Percentiles rank a stretch among this genome's conserved stretches.
These are phyloP conservation scores for Thymus quinquecostatus DNA, from an alignment of 257 asterid genomes.

Conservation along the genomic window DNA sequence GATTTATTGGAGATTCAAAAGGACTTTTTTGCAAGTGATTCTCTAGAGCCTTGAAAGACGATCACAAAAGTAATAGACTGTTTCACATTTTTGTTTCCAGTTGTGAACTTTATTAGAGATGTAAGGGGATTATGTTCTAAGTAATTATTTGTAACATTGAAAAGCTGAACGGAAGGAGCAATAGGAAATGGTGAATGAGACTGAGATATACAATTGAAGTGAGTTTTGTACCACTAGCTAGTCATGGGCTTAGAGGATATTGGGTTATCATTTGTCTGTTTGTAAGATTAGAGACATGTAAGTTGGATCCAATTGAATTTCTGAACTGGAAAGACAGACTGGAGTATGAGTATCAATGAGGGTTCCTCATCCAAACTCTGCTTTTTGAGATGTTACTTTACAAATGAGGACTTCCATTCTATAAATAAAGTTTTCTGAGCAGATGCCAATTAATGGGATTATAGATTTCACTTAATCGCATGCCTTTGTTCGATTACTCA, in stretches of 20 bases:
- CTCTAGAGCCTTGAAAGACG: conserved; percentile 5
- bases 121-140: background rate
- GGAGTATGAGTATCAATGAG: background rate
- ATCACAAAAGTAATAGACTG: background rate
- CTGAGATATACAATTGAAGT: too few species aligned
- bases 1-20: background rate
- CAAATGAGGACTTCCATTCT: background rate
- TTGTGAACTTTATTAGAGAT: conserved; percentile 3
- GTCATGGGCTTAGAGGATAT: too few species aligned
- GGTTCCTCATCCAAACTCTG: background rate
- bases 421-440: background rate
- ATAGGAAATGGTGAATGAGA: background rate
- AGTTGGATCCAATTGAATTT: background rate
- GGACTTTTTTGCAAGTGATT: background rate
- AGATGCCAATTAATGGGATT: background rate
- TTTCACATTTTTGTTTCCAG: background rate
- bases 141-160: background rate
- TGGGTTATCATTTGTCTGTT: background rate
- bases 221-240: too few species aligned
- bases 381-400: background rate
- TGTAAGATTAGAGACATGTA: background rate
- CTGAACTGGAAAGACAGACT: background rate
- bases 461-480: background rate
- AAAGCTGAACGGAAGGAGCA: background rate
- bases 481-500: background rate